Base-by-base conservation (phyloP, 2,329 filamentous ascomycete genomes). In the Pestalotiopsis sp. region DNA sequence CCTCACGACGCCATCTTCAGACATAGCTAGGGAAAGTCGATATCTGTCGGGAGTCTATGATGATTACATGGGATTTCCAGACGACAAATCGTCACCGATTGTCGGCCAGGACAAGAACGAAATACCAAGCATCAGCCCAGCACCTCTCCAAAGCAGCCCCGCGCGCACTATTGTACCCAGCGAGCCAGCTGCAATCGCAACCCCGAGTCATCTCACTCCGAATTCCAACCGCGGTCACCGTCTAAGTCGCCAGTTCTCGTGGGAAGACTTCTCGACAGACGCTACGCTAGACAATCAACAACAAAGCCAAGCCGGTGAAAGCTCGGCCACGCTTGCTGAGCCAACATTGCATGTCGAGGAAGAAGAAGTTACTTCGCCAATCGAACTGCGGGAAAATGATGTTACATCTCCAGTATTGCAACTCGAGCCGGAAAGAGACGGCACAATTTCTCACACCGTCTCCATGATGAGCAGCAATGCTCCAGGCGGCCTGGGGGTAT, bases 41-140 rank as follows among this genome's bases (percentile, higher is more conserved):
- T 90, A 92, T 72, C 80, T 92, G 2, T 86, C 89, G 0, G 85
- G 85, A 70, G 90, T 92, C 59, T 92, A 93, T 73, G 90, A 91
- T 68, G 89, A 87, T 72, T 92, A 92, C 75, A 91, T 90, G 86
- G 84, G 85, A 2, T 83, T 85, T 31, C 78, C 79, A 9, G 84
- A 84, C 58, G 83, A 86, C 57, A 83, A 81, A 60, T 73, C 75
- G 11, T 69, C 75, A 4, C 74, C 71, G 63, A 77, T 77, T 63
- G 73, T 77, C 49, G 68, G 74, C 58, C 66, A 79, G 74, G 60
- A 71, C 73, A 75, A 73, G 66, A 68, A 73, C 66, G 70, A 76
- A 56, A 20, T 68, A 41, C 66, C 61, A 6, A 27, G 61, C 41
- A 25, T 66, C 4, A 52, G 23, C 23, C 65, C 38, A 49, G 25